These are phyloP conservation scores for Xylariaceae sp. DNA, from an alignment of 2,329 filamentous ascomycete species.

Conservation along the genomic window DNA sequence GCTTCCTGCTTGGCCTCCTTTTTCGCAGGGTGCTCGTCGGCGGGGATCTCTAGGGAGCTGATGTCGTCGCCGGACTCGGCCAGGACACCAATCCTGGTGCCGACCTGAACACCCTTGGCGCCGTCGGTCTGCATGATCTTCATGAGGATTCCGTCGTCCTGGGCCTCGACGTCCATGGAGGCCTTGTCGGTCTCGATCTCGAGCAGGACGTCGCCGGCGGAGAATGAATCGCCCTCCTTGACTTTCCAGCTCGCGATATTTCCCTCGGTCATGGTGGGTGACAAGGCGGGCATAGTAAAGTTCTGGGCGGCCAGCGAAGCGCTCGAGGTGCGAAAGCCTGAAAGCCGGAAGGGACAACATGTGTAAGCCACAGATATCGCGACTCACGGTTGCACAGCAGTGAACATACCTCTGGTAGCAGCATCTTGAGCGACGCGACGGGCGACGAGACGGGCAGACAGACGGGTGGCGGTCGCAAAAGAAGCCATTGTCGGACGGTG, in stretches of 20 bases:
- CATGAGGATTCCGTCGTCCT: constrained; percentile 81
- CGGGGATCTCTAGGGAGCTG: constrained; percentile 67
- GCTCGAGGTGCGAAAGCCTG: constrained; percentile 63
- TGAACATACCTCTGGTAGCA: constrained; percentile 52
- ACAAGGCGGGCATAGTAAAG: constrained; percentile 87
- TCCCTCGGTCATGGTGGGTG: constrained; percentile 90
- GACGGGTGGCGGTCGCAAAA: constrained; percentile 59
- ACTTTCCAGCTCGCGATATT: constrained; percentile 83
- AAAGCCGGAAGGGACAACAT: neutral
- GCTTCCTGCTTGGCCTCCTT: constrained; percentile 31
- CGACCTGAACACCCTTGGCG: constrained; percentile 72
- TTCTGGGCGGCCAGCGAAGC: constrained; percentile 71
- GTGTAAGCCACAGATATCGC: constrained; percentile 3
- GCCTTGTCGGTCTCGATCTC: constrained; percentile 95
- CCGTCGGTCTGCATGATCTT: constrained; percentile 76
- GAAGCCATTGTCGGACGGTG: constrained; percentile 55
- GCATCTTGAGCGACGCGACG: constrained; percentile 52
- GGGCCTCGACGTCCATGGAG: constrained; percentile 90
- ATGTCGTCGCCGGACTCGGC: constrained; percentile 81
- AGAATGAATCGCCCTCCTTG: constrained; percentile 80
- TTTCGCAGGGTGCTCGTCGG: constrained; percentile 54
- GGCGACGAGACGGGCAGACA: constrained; percentile 57
- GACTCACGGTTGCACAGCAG: constrained; percentile 7
- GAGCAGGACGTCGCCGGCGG: constrained; percentile 79
- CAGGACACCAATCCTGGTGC: constrained; percentile 75